A percentile compares a stretch with the other conserved stretches of the same genome.
phyloP scores from a whole-genome alignment of 2,329 filamentous ascomycete genomes.

The Venturia aucupariae region DNA sequence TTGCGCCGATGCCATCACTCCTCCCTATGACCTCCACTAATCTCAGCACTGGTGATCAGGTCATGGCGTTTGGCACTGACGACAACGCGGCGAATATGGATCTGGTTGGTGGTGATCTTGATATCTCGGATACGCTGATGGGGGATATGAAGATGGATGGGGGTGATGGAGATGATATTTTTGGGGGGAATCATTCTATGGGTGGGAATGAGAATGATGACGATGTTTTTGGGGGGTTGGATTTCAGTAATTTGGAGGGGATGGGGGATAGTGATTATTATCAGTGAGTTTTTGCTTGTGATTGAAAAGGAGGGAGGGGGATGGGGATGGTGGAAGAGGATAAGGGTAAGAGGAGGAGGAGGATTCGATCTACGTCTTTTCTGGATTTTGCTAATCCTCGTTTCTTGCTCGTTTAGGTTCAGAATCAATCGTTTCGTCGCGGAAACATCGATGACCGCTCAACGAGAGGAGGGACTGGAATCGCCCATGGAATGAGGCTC shows the following conservation, averaged over 20 bases:
- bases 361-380: too few relatives aligned
- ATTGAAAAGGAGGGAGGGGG: too few relatives aligned
- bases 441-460: too few relatives aligned
- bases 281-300: background rate
- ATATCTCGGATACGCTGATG: conserved; percentile 18
- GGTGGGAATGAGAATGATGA: conserved; percentile 24
- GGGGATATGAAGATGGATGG: conserved; percentile 22
- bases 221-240: conserved; percentile 35
- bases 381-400: too few relatives aligned
- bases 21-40: conserved; percentile 18
- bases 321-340: too few relatives aligned
- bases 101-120: conserved; percentile 16
- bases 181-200: conserved; percentile 23
- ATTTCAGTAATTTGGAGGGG: conserved; percentile 26
- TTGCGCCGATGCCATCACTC: conserved; percentile 19
- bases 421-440: too few relatives aligned
- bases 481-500: too few relatives aligned
- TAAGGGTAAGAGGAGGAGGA: background rate
- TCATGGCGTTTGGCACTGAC: conserved; percentile 2
- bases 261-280: conserved; percentile 3
- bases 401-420: too few relatives aligned
- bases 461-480: too few relatives aligned
- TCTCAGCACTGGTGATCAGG: background rate
- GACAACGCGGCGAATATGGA: conserved; percentile 6
- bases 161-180: conserved; percentile 19